These are phyloP conservation scores for Cercospora sp. DNA, from an alignment of 2,329 filamentous ascomycete species.

Conservation along the genomic window DNA sequence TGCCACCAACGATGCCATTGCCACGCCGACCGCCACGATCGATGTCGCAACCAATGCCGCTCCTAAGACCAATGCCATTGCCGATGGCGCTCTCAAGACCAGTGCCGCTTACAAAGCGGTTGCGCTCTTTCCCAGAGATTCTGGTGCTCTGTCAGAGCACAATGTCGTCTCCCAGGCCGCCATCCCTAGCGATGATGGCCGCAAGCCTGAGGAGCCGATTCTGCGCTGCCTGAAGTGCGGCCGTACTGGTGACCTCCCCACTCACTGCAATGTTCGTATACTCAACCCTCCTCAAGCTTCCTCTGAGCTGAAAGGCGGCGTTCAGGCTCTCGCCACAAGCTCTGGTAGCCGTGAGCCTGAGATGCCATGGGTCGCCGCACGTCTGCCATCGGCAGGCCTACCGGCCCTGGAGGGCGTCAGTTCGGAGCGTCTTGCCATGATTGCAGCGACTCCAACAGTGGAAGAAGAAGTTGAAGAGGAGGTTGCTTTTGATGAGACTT, in stretches of 20 bases:
- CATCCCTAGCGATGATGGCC: background rate
- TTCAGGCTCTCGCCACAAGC: background rate
- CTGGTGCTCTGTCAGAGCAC: background rate
- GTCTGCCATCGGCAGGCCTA: background rate
- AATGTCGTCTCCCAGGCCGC: background rate
- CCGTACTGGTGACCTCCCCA: background rate
- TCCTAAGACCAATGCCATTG: background rate
- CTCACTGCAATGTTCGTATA: background rate
- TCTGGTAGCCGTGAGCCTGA: background rate
- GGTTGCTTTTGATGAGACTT: background rate
- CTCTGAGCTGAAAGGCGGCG: background rate
- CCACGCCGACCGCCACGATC: background rate
- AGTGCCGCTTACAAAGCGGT: background rate
- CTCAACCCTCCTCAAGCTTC: background rate
- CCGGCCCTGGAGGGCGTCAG: slow-evolving; percentile 12
- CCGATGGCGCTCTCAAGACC: background rate
- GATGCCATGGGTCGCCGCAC: background rate
- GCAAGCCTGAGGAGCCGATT: background rate
- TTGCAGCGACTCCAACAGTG: slow-evolving; percentile 4
- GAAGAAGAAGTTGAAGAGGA: background rate
- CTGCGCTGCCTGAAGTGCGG: background rate
- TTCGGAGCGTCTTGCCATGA: slow-evolving; percentile 13
- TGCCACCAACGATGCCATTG: background rate
- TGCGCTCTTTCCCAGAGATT: background rate
- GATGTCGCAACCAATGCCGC: background rate